Evolutionary conservation across 1,284 basidiomycete genomes (phyloP).

Genomic region (Laetiporus sulphureus): DNA sequence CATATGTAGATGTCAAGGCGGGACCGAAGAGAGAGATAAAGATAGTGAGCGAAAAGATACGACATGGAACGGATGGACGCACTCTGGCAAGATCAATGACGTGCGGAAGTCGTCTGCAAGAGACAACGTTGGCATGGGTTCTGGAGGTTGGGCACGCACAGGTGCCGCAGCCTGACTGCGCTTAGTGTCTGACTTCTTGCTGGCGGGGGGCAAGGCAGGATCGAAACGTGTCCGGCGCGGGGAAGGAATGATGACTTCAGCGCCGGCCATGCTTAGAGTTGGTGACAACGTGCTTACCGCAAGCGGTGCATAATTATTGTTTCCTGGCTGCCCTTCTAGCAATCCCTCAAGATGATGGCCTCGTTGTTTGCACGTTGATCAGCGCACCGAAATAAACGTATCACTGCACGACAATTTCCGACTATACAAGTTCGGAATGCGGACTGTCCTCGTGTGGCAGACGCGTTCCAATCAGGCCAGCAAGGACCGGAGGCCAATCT

Average conservation of each 20-base stretch:
- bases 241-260: conserved; percentile 11
- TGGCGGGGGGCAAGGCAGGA: conserved; percentile 15
- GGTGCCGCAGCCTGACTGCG: conserved; percentile 34
- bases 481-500: conserved; percentile 12
- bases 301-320: conserved; percentile 64
- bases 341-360: conserved; percentile 27
- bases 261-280: conserved; percentile 15
- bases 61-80: conserved; percentile 29
- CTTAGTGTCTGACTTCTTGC: conserved; percentile 63
- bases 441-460: conserved; percentile 1
- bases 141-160: conserved; percentile 27
- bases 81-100: conserved; percentile 78
- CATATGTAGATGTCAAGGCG: conserved; percentile 16
- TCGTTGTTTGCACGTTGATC: conserved; percentile 62
- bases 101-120: conserved; percentile 72
- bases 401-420: not conserved
- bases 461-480: conserved; percentile 10
- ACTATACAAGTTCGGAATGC: not conserved
- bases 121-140: conserved; percentile 49
- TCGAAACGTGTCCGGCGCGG: not conserved
- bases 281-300: conserved; percentile 47
- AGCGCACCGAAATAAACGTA: conserved; percentile 7
- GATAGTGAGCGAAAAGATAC: conserved; percentile 9
- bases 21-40: too few relatives aligned
- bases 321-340: conserved; percentile 9